Evolutionary conservation across 139 green algal species (phyloP).

Genomic region (Nannochloris sp.): DNA sequence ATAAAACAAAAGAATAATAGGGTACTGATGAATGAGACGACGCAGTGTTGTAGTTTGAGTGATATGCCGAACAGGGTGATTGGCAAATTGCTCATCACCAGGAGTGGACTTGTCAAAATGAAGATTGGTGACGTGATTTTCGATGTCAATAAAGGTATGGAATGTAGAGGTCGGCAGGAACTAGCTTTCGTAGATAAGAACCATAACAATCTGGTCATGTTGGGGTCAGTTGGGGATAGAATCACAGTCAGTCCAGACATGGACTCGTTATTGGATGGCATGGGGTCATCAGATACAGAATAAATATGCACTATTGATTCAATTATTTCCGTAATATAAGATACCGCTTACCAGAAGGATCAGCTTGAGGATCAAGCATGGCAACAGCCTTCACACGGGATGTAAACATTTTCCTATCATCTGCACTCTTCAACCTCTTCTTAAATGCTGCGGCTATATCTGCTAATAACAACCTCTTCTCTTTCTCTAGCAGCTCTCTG

Average conservation of each 20-base stretch:
- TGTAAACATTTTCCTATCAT: slow-evolving; percentile 12
- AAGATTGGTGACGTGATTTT: slow-evolving; percentile 58
- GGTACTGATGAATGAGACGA: neutral
- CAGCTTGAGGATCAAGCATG: neutral
- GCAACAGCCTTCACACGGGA: slow-evolving; percentile 12
- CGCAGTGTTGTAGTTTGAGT: neutral
- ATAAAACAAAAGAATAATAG: neutral
- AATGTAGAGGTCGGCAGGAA: slow-evolving; percentile 45
- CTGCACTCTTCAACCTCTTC: slow-evolving; percentile 4
- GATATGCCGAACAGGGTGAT: slow-evolving; percentile 2
- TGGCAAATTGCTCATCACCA: slow-evolving; percentile 28
- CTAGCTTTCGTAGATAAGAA: slow-evolving; percentile 32
- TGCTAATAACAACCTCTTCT: slow-evolving; percentile 11
- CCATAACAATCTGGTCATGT: slow-evolving; percentile 29
- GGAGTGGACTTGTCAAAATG: slow-evolving; percentile 63
- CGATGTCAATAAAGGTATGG: slow-evolving; percentile 47
- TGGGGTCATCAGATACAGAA: neutral
- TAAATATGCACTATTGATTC: neutral
- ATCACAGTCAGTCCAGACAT: slow-evolving; percentile 49
- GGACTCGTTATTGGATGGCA: slow-evolving; percentile 35
- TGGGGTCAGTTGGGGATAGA: slow-evolving; percentile 39
- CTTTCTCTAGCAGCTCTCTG: slow-evolving; percentile 37
- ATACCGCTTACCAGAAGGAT: slow-evolving; percentile 15
- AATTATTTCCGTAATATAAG: slow-evolving; percentile 14
- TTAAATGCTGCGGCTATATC: slow-evolving; percentile 18